Percentiles rank a stretch among this genome's conserved stretches.
phyloP scores from a whole-genome alignment of 441 rosid genomes.

The Capsella rubella region DNA sequence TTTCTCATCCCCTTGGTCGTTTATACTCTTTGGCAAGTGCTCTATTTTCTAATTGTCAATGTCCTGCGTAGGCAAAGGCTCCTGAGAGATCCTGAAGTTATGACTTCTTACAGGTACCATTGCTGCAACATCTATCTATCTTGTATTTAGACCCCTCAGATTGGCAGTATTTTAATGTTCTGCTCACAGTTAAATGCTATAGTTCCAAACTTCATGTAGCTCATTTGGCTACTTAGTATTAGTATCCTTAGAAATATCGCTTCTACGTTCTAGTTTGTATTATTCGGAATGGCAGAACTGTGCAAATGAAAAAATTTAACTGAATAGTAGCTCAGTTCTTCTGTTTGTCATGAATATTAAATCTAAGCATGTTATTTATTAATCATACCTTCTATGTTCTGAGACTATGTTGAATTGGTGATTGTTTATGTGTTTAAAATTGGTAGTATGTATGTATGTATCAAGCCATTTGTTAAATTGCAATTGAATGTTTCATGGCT shows the following conservation, averaged over 20 bases:
- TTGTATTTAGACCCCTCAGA: background rate
- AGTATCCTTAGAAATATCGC: background rate
- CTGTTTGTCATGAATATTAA: background rate
- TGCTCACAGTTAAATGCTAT: background rate
- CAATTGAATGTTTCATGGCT: background rate
- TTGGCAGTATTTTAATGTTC: background rate
- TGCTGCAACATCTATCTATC: slow-evolving; percentile 14
- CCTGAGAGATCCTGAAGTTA: slow-evolving; percentile 95
- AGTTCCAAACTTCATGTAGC: background rate
- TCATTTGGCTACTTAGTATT: background rate
- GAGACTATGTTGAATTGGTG: background rate
- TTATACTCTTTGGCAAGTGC: slow-evolving; percentile 88
- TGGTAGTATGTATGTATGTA: background rate
- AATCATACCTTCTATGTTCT: background rate
- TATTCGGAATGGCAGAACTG: background rate
- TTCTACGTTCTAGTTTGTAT: background rate
- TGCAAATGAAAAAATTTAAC: background rate
- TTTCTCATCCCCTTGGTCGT: slow-evolving; percentile 84
- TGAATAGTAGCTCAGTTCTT: background rate
- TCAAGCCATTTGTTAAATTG: background rate
- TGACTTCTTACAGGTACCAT: slow-evolving; percentile 92
- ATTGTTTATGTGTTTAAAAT: background rate
- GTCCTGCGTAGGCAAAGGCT: slow-evolving; percentile 91
- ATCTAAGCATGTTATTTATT: background rate
- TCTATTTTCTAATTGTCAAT: slow-evolving; percentile 89